Evolutionary conservation across 805 yeast genomes (phyloP).

Genomic region (Barnettozyma populi): DNA sequence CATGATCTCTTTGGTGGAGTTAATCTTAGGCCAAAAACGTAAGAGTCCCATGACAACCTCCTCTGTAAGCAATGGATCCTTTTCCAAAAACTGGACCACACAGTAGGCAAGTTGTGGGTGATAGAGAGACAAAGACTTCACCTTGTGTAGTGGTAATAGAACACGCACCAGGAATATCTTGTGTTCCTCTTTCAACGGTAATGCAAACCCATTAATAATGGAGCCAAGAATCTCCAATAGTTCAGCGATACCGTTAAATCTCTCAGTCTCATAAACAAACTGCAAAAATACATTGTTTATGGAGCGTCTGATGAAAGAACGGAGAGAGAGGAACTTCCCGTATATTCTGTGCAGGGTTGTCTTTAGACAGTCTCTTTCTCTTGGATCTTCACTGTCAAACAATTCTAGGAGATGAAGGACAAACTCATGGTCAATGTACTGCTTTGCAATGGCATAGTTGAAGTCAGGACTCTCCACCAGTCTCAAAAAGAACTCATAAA

Average conservation of each 20-base stretch:
- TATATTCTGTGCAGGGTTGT: conserved; percentile 94
- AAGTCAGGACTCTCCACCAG: conserved; percentile 94
- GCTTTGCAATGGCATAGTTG: conserved; percentile 88
- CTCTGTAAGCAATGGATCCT: conserved; percentile 87
- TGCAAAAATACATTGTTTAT: conserved; percentile 90
- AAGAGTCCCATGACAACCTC: conserved; percentile 93
- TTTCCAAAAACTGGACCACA: conserved; percentile 92
- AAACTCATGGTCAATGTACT: conserved; percentile 87
- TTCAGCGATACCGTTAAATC: conserved; percentile 95
- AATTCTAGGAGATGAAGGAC: conserved; percentile 76
- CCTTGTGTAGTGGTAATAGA: conserved; percentile 88
- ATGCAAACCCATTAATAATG: conserved; percentile 95
- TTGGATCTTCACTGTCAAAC: conserved; percentile 93
- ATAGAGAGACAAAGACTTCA: conserved; percentile 78
- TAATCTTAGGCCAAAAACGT: conserved; percentile 94
- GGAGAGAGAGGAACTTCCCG: conserved; percentile 85
- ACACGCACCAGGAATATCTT: conserved; percentile 84
- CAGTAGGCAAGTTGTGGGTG: conserved; percentile 98
- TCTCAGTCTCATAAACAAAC: conserved; percentile 90
- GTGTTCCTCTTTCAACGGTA: conserved; percentile 96
- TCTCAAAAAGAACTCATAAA: conserved; percentile 87
- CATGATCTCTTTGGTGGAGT: conserved; percentile 93
- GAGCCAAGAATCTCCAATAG: conserved; percentile 91
- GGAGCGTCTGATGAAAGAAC: conserved; percentile 87
- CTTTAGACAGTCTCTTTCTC: conserved; percentile 92